Evolutionary conservation across 2,329 filamentous ascomycete genomes (phyloP).

Genomic region (Alternaria sp.): DNA sequence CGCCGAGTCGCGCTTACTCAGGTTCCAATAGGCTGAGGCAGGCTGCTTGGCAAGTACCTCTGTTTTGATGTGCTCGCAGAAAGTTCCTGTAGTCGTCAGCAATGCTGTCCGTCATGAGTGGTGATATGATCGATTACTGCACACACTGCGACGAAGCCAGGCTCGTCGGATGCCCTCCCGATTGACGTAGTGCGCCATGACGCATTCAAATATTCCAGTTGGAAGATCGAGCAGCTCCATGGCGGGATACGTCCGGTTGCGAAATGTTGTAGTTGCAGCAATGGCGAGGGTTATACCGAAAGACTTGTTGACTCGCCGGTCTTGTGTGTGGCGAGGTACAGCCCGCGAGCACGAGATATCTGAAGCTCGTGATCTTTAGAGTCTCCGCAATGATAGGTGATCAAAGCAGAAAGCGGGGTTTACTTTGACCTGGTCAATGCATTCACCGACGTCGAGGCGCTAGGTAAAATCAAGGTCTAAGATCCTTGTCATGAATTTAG

Average conservation of each 20-base stretch:
- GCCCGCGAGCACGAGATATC: neutral
- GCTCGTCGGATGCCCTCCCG: neutral
- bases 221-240: neutral
- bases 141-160: neutral
- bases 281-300: neutral
- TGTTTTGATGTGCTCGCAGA: neutral
- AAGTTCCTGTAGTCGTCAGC: neutral
- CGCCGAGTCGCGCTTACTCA: neutral
- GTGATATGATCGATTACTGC: neutral
- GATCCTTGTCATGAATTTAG: neutral
- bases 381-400: neutral
- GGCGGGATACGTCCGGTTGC: neutral
- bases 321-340: neutral
- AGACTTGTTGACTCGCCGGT: neutral
- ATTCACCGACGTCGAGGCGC: neutral
- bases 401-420: neutral
- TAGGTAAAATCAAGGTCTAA: neutral
- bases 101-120: neutral
- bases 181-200: neutral
- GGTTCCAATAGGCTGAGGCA: neutral
- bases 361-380: neutral
- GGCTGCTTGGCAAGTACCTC: neutral
- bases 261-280: neutral
- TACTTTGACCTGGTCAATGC: neutral
- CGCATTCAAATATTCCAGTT: neutral